Conservation (phyloP, 768 basidiomycete species). For the Calocera viscosa region DNA sequence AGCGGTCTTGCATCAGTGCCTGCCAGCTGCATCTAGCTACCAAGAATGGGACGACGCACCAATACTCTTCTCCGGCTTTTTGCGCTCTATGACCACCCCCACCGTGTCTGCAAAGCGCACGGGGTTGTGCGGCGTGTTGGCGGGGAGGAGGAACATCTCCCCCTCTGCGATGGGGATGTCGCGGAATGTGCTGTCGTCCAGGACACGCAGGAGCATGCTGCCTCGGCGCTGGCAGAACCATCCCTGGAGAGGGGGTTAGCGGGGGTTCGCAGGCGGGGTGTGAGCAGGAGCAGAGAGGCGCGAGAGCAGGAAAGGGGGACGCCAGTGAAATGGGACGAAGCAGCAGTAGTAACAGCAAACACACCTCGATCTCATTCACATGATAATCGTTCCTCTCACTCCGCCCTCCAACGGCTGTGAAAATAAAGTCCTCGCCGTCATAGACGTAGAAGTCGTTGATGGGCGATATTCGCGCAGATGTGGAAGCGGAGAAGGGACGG, state of each 20-base stretch:
- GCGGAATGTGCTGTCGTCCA: constrained; percentile 64
- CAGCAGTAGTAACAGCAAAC: too few relatives aligned
- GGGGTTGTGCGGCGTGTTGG: constrained; percentile 93
- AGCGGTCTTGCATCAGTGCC: background rate
- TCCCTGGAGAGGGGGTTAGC: too few relatives aligned
- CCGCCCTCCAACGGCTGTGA: constrained; percentile 96
- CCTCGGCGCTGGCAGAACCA: constrained; percentile 99
- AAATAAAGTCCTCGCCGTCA: constrained; percentile 69
- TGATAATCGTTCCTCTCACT: constrained; percentile 93
- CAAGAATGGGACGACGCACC: constrained; percentile 37
- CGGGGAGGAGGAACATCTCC: constrained; percentile 92
- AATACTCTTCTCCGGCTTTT: constrained; percentile 56
- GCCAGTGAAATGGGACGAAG: too few relatives aligned
- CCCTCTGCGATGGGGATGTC: constrained; percentile 89
- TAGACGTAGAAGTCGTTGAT: constrained; percentile 86
- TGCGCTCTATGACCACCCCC: constrained; percentile 81
- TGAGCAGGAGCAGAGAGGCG: too few relatives aligned
- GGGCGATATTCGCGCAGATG: too few relatives aligned
- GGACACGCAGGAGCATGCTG: constrained; percentile 75
- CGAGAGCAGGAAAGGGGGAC: too few relatives aligned
- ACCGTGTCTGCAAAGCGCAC: constrained; percentile 82
- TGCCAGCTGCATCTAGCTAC: background rate
- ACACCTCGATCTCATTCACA: constrained; percentile 83
- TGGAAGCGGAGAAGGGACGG: too few relatives aligned
- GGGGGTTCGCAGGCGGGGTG: too few relatives aligned